Percentiles rank a stretch among this genome's conserved stretches.
These are phyloP conservation scores for Adiantum capillusveneris DNA, from an alignment of 75 land plant genomes.

Conservation along the genomic window DNA sequence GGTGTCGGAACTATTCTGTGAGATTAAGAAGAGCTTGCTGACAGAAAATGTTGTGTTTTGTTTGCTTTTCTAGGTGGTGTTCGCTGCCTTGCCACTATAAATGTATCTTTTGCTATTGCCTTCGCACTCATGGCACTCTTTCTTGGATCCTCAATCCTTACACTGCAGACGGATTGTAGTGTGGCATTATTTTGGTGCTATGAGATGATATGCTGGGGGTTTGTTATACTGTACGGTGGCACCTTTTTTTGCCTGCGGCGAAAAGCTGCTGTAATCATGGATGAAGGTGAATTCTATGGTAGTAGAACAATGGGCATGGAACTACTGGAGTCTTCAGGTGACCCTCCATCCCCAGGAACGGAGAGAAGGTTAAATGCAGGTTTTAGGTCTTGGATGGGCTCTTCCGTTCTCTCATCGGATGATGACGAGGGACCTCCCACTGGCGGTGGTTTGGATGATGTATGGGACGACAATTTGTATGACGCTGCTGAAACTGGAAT, in stretches of 20 bases:
- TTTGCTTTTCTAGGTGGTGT: slow-evolving; percentile 67
- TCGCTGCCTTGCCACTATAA: slow-evolving; percentile 73
- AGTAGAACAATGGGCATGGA: slow-evolving; percentile 56
- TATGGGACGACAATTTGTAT: slow-evolving; percentile 17
- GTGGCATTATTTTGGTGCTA: slow-evolving; percentile 82
- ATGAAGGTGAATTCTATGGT: slow-evolving; percentile 51
- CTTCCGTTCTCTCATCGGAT: slow-evolving; percentile 75
- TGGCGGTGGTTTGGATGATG: slow-evolving; percentile 18
- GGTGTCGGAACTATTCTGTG: no score
- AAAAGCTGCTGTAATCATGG: slow-evolving; percentile 70
- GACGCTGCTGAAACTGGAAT: slow-evolving; percentile 19
- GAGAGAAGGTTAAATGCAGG: slow-evolving; percentile 71
- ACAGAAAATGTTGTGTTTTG: no score
- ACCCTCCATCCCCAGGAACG: slow-evolving; percentile 51
- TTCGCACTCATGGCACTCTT: slow-evolving; percentile 68
- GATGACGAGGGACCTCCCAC: slow-evolving; percentile 71
- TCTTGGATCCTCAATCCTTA: slow-evolving; percentile 74
- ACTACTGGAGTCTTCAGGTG: slow-evolving; percentile 52
- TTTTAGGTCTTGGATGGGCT: slow-evolving; percentile 91
- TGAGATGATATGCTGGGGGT: slow-evolving; percentile 79
- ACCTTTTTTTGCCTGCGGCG: slow-evolving; percentile 68
- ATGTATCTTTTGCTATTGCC: slow-evolving; percentile 50
- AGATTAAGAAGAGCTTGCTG: no score
- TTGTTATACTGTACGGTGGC: slow-evolving; percentile 60
- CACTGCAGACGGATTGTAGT: slow-evolving; percentile 65